Evolutionary conservation across 352 stramenopile genomes (phyloP).

Genomic region (Pythium brachiatum): DNA sequence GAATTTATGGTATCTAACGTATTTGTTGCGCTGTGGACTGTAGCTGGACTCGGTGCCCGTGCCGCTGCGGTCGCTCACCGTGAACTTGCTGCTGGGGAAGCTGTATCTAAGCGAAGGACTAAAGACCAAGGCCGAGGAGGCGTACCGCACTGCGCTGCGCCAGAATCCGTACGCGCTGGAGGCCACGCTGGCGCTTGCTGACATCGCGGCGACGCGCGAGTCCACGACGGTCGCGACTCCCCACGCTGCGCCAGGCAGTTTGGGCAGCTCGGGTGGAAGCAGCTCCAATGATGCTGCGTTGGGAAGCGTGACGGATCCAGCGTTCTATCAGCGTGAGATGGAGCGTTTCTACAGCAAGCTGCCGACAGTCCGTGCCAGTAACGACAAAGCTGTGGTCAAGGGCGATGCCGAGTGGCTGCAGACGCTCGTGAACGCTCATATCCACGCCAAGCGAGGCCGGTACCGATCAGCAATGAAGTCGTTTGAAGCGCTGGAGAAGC

Average conservation of each 20-base stretch:
- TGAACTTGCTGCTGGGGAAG: slow-evolving; percentile 68
- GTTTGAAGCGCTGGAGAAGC: slow-evolving; percentile 25
- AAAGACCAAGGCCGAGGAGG: slow-evolving; percentile 59
- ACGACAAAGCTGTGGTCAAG: background rate
- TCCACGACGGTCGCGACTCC: slow-evolving; percentile 17
- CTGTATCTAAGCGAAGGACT: slow-evolving; percentile 62
- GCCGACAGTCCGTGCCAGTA: slow-evolving; percentile 5
- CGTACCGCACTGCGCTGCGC: slow-evolving; percentile 47
- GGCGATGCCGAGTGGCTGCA: slow-evolving; percentile 57
- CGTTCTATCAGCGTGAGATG: slow-evolving; percentile 39
- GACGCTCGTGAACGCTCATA: slow-evolving; percentile 50
- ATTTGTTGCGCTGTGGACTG: background rate
- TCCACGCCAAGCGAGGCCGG: slow-evolving; percentile 42
- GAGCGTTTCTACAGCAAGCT: slow-evolving; percentile 45
- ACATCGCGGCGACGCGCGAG: slow-evolving; percentile 51
- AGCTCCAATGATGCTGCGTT: slow-evolving; percentile 13
- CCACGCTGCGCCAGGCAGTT: background rate
- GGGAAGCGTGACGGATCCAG: slow-evolving; percentile 14
- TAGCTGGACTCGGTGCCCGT: slow-evolving; percentile 55
- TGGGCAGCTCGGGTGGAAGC: slow-evolving; percentile 26
- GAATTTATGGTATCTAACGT: background rate
- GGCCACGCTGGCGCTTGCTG: slow-evolving; percentile 63
- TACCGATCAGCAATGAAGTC: slow-evolving; percentile 31
- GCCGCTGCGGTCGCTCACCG: slow-evolving; percentile 39
- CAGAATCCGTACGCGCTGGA: slow-evolving; percentile 80